Conservation (phyloP, 176 grass and related monocot genomes). For the Saccharum spontaneum region DNA sequence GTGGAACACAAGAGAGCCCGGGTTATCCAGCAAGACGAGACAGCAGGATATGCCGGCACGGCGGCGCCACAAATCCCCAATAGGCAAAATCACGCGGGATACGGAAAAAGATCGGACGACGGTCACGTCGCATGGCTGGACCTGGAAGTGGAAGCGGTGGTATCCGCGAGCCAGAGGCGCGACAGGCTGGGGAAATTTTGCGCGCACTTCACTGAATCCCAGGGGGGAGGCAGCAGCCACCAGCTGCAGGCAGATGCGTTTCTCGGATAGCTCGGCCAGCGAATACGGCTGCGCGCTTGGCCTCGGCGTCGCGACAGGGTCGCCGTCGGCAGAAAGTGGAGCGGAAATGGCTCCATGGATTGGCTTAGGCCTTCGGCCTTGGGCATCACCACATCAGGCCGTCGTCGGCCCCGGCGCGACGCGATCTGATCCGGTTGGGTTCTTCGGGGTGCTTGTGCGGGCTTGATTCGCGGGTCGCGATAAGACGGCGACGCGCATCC, state of each 20-base stretch:
- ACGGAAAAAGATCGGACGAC: background rate
- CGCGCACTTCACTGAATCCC: background rate
- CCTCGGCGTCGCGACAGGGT: constrained; percentile 8
- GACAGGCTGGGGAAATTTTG: background rate
- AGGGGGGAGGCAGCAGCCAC: background rate
- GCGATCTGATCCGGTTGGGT: background rate
- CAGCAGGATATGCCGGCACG: background rate
- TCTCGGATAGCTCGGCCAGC: background rate
- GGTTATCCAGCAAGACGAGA: background rate
- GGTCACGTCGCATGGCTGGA: background rate
- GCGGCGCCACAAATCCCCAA: background rate
- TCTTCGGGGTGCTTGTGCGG: background rate
- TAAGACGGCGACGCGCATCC: constrained; percentile 51
- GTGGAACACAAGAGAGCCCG: constrained; percentile 3
- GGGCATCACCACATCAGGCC: background rate
- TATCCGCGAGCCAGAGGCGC: background rate
- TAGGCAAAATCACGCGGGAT: constrained; percentile 31
- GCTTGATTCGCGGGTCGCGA: constrained; percentile 22
- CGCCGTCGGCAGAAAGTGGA: constrained; percentile 41
- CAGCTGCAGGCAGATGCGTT: background rate
- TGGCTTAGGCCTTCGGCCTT: background rate
- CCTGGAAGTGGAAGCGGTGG: background rate
- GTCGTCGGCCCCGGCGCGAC: background rate
- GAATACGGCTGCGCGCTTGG: background rate
- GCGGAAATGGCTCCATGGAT: background rate